Evolutionary conservation across 352 stramenopile species (phyloP).

Genomic region (Pythium inflatum): DNA sequence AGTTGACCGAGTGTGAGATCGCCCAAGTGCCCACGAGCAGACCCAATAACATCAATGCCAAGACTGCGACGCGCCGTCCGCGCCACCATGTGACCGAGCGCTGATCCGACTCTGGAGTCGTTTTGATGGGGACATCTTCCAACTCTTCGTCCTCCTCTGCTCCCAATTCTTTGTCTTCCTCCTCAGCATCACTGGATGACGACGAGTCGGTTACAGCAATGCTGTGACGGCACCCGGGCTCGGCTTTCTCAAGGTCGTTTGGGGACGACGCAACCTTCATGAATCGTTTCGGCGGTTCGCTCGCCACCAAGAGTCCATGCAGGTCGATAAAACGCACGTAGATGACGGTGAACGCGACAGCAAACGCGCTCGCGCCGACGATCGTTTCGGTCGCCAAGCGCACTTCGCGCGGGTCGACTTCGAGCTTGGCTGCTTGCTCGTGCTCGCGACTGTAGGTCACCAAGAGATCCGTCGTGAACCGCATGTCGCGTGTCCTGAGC

Average conservation of each 20-base stretch:
- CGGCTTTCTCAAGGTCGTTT: background rate
- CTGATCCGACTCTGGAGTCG: background rate
- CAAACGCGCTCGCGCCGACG: background rate
- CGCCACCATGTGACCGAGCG: background rate
- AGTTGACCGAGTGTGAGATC: background rate
- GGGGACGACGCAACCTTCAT: background rate
- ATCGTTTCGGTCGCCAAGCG: slow-evolving; percentile 3
- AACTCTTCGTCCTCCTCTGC: background rate
- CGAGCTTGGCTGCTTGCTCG: slow-evolving; percentile 42
- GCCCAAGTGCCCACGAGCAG: background rate
- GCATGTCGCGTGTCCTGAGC: slow-evolving; percentile 58
- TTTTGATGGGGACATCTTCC: background rate
- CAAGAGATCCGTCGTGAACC: slow-evolving; percentile 55
- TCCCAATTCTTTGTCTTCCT: background rate
- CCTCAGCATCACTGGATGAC: background rate
- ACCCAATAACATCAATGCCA: background rate
- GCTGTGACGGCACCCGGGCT: background rate
- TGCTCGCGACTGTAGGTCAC: slow-evolving; percentile 48
- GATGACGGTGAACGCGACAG: slow-evolving; percentile 15
- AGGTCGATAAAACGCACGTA: slow-evolving; percentile 8
- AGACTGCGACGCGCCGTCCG: background rate
- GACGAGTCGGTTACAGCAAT: background rate
- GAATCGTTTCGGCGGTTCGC: background rate
- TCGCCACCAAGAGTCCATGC: background rate
- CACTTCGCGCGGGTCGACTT: slow-evolving; percentile 46